Conservation (phyloP, 2,329 filamentous ascomycete species). For the Colletotrichum tofieldiae region DNA sequence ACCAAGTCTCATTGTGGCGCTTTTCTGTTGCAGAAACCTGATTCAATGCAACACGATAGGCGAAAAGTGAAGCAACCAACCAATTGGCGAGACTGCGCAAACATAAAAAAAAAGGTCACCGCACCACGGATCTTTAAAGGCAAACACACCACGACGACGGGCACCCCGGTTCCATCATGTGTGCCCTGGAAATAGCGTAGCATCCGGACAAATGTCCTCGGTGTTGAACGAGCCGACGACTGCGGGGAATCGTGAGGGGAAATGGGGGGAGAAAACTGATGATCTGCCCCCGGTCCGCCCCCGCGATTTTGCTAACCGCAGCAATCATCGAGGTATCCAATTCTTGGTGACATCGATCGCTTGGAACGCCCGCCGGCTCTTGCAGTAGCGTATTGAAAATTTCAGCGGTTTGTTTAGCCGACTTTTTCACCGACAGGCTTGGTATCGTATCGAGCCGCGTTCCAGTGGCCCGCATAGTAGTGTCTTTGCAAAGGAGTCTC, state of each 20-base stretch:
- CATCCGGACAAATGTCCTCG: slow-evolving; percentile 38
- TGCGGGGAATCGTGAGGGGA: slow-evolving; percentile 42
- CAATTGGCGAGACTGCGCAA: slow-evolving; percentile 27
- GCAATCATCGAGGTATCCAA: slow-evolving; percentile 31
- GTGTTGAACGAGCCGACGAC: slow-evolving; percentile 40
- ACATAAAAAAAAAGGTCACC: not conserved
- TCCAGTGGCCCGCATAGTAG: not conserved
- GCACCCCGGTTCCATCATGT: not conserved
- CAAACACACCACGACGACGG: not conserved
- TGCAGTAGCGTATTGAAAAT: slow-evolving; percentile 9
- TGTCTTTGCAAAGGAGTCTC: slow-evolving; percentile 1
- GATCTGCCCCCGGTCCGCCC: slow-evolving; percentile 25
- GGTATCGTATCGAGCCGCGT: not conserved
- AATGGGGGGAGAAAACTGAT: slow-evolving; percentile 22
- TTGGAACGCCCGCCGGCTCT: slow-evolving; percentile 1
- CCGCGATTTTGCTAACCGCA: slow-evolving; percentile 38
- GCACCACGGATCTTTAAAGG: slow-evolving; percentile 23
- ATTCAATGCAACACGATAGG: slow-evolving; percentile 11
- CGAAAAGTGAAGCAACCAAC: slow-evolving; percentile 1
- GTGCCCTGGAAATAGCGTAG: slow-evolving; percentile 18
- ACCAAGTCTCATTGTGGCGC: slow-evolving; percentile 34
- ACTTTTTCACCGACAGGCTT: slow-evolving; percentile 22
- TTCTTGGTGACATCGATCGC: slow-evolving; percentile 24
- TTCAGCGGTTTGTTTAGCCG: slow-evolving; percentile 4
- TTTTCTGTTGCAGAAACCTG: not conserved